Percentiles rank a stretch among this genome's conserved stretches.
These are phyloP conservation scores for Lasiosphaeris hirsuta DNA, from an alignment of 495 filamentous ascomycete species.

Conservation along the genomic window DNA sequence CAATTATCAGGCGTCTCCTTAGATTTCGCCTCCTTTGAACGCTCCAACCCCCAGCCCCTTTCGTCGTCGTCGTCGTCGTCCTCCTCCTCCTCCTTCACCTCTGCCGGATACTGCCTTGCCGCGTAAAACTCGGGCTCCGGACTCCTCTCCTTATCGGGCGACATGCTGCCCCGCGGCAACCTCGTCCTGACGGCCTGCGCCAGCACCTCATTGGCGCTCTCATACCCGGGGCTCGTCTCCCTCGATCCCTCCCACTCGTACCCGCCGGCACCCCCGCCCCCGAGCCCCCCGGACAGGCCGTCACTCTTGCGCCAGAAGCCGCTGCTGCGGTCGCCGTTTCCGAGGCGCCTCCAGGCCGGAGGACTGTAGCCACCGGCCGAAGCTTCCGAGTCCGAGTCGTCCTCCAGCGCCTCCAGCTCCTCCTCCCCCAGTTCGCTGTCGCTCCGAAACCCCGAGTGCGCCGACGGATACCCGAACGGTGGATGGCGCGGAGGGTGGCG, in stretches of 20 bases:
- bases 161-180: conserved; percentile 49
- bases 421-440: conserved; percentile 36
- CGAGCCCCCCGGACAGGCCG: conserved; percentile 28
- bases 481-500: conserved; percentile 15
- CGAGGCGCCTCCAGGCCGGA: conserved; percentile 53
- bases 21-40: not conserved
- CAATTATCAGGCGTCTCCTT: conserved; percentile 34
- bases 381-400: conserved; percentile 34
- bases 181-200: conserved; percentile 48
- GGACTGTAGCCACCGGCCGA: conserved; percentile 54
- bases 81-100: conserved; percentile 34
- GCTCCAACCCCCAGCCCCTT: not conserved
- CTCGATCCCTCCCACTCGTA: conserved; percentile 11
- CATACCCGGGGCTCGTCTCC: conserved; percentile 31
- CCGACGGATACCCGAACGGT: conserved; percentile 63
- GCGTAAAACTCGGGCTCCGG: conserved; percentile 41
- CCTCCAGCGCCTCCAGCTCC: conserved; percentile 29
- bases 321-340: conserved; percentile 51
- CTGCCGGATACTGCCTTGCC: conserved; percentile 17
- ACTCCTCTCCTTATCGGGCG: conserved; percentile 48
- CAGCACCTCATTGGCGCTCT: conserved; percentile 41
- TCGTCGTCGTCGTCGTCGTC: too few species aligned
- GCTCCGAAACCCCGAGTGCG: conserved; percentile 73
- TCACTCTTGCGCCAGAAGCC: conserved; percentile 51
- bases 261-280: conserved; percentile 7